Conservation (phyloP, 2,329 filamentous ascomycete species). For the Fusarium pseudocircinatum region DNA sequence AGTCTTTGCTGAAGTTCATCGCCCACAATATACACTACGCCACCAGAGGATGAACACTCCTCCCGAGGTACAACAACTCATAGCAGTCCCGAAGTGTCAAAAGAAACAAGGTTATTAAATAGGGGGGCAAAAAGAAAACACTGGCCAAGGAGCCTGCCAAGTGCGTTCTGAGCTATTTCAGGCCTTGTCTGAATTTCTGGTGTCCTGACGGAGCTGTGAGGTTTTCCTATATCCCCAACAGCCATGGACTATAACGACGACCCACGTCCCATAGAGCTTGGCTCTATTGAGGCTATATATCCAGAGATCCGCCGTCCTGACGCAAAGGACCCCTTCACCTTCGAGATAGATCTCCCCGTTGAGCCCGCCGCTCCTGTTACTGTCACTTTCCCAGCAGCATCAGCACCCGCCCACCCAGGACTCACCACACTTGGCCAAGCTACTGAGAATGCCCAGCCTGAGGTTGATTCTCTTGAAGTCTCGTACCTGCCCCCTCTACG, state of each 20-base stretch:
- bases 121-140: neutral
- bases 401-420: constrained; percentile 33
- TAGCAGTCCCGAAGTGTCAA: neutral
- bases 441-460: constrained; percentile 27
- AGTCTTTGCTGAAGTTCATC: constrained; percentile 14
- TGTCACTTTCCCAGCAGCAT: constrained; percentile 64
- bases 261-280: constrained; percentile 67
- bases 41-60: constrained; percentile 34
- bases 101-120: neutral
- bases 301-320: constrained; percentile 67
- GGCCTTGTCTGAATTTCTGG: neutral
- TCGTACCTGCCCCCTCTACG: constrained; percentile 67
- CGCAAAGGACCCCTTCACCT: constrained; percentile 55
- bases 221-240: neutral
- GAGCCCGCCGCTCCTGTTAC: constrained; percentile 63
- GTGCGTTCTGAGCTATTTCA: neutral
- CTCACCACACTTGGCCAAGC: constrained; percentile 10
- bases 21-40: neutral
- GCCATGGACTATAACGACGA: constrained; percentile 58
- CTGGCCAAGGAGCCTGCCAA: neutral
- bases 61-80: constrained; percentile 11
- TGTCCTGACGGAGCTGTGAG: neutral
- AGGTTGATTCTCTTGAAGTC: constrained; percentile 59
- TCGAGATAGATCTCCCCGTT: constrained; percentile 68
- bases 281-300: constrained; percentile 70